A percentile compares a stretch with the other conserved stretches of the same genome.
Evolutionary conservation across 73 alveolate species (phyloP).

Genomic region (Urostyla sp.): DNA sequence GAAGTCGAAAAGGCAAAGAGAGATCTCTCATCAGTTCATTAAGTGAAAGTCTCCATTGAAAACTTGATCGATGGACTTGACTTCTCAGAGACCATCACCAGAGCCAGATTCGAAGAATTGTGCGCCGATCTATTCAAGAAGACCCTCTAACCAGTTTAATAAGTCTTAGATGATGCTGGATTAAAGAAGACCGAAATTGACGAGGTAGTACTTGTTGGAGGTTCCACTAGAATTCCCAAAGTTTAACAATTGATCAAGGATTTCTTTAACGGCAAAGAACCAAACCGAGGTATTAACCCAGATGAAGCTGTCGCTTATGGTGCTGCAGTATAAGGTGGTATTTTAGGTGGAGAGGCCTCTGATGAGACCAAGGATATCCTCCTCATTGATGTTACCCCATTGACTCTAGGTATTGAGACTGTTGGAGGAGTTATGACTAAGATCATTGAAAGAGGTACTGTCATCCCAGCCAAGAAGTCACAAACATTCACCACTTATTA

Average conservation of each 20-base stretch:
- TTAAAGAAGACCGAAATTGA: conserved; percentile 57
- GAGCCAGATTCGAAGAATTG: conserved; percentile 93
- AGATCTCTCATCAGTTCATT: conserved; percentile 86
- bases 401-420: conserved; percentile 82
- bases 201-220: conserved; percentile 85
- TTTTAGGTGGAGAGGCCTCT: conserved; percentile 62
- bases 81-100: conserved; percentile 86
- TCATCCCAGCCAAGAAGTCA: conserved; percentile 71
- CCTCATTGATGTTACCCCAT: conserved; percentile 86
- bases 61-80: conserved; percentile 90
- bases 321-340: conserved; percentile 94
- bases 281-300: conserved; percentile 64
- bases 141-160: conserved; percentile 83
- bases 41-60: conserved; percentile 92
- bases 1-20: conserved; percentile 92
- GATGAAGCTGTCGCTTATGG: conserved; percentile 90
- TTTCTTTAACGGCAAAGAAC: conserved; percentile 71
- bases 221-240: conserved; percentile 81
- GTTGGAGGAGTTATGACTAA: conserved; percentile 83
- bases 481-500: conserved; percentile 61
- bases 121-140: conserved; percentile 84
- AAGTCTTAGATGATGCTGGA: conserved; percentile 66
- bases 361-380: conserved; percentile 65
- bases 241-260: conserved; percentile 71
- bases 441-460: conserved; percentile 64